A percentile compares a stretch with the other conserved stretches of the same genome.
Conservation (phyloP, 169 alveolate species). For the Besnoitia besnoiti region DNA sequence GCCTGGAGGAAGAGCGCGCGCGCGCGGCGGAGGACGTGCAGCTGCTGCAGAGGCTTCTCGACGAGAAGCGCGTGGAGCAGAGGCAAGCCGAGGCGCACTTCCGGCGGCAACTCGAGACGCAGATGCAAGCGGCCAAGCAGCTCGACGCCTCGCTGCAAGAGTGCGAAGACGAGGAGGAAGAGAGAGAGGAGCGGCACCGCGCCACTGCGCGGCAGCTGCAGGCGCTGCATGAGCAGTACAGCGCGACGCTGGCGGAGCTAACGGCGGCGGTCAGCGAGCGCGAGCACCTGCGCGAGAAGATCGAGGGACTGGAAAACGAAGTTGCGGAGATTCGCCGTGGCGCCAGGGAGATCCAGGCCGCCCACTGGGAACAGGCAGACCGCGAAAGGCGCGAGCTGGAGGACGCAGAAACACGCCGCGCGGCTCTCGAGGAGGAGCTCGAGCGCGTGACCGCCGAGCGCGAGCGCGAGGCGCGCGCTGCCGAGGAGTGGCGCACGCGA, state of each 20-base stretch:
- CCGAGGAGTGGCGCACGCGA: neutral
- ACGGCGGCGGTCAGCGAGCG: neutral
- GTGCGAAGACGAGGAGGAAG: neutral
- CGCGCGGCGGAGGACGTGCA: neutral
- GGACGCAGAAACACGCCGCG: neutral
- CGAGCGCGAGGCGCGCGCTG: neutral
- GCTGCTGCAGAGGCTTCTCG: neutral
- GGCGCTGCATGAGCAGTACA: neutral
- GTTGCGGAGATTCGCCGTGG: neutral
- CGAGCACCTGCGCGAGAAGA: neutral
- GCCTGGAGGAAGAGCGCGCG: neutral
- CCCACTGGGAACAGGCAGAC: neutral
- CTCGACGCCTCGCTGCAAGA: neutral
- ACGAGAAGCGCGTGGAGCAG: neutral
- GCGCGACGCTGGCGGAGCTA: neutral
- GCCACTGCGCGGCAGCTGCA: neutral
- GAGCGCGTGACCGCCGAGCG: neutral
- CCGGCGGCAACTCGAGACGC: conserved; percentile 17
- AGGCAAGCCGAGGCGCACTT: neutral
- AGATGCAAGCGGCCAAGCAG: neutral
- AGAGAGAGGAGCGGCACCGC: neutral
- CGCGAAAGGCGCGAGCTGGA: neutral
- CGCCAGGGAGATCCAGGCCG: neutral
- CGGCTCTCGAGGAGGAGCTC: neutral
- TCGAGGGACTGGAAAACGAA: conserved; percentile 3